Evolutionary conservation across 163 green algal genomes (phyloP).

Genomic region (Dunaliella salina): DNA sequence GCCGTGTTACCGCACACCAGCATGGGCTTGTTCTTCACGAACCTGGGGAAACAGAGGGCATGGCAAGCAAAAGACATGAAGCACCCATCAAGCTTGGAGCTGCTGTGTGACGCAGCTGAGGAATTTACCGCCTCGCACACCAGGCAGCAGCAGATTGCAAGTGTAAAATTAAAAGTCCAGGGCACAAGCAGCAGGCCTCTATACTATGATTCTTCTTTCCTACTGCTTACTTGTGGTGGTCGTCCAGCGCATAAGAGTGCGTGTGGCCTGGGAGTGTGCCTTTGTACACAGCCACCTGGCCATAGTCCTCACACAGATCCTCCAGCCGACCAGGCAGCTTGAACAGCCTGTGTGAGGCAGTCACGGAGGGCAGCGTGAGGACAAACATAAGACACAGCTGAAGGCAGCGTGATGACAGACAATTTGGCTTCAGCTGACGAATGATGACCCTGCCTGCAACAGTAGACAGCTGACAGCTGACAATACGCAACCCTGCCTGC

Average conservation of each 20-base stretch:
- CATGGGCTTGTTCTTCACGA: slow-evolving; percentile 64
- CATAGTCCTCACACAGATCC: slow-evolving; percentile 82
- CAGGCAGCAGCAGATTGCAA: too few species aligned
- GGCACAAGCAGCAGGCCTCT: too few species aligned
- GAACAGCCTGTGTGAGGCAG: slow-evolving; percentile 59
- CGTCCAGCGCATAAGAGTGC: slow-evolving; percentile 71
- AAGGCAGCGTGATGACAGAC: background rate
- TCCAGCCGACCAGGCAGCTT: slow-evolving; percentile 80
- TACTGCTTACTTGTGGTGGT: slow-evolving; percentile 63
- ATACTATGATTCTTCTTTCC: slow-evolving; percentile 63
- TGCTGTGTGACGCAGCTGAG: too few species aligned
- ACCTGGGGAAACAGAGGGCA: slow-evolving; percentile 17
- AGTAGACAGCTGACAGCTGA: too few species aligned
- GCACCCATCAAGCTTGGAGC: too few species aligned
- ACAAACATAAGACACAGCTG: background rate
- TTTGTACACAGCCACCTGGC: slow-evolving; percentile 60
- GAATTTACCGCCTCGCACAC: too few species aligned
- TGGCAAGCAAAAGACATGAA: too few species aligned
- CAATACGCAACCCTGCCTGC: too few species aligned
- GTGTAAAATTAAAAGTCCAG: too few species aligned
- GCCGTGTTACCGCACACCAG: slow-evolving; percentile 83
- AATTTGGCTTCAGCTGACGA: background rate
- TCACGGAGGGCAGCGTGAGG: background rate
- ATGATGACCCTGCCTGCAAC: too few species aligned
- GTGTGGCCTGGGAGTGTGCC: slow-evolving; percentile 66